Evolutionary conservation across 371 early-diverging fungal genomes (phyloP).

Genomic region (Rhizopus delemar): DNA sequence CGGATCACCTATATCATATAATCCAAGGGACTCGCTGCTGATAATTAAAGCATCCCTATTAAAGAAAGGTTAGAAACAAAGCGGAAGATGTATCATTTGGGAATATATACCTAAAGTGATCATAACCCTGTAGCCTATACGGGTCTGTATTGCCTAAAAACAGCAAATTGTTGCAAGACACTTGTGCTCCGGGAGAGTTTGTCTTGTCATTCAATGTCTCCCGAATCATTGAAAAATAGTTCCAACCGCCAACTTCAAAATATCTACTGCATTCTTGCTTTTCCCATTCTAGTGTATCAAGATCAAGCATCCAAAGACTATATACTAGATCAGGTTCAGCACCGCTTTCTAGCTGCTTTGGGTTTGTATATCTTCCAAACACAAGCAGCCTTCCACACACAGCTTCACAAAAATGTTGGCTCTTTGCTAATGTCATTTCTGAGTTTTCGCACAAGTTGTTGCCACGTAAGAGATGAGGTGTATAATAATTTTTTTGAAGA

Average conservation of each 20-base stretch:
- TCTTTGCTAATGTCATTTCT: constrained; percentile 56
- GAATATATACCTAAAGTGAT: constrained; percentile 51
- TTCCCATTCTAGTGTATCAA: constrained; percentile 62
- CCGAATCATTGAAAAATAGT: constrained; percentile 57
- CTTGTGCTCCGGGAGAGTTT: neutral
- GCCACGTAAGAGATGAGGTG: constrained; percentile 34
- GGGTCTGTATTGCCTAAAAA: constrained; percentile 59
- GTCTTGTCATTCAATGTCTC: constrained; percentile 11
- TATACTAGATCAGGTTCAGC: constrained; percentile 32
- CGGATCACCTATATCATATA: constrained; percentile 56
- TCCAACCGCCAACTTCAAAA: constrained; percentile 62
- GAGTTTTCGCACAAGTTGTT: constrained; percentile 20
- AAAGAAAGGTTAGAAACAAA: neutral
- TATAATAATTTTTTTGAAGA: constrained; percentile 37
- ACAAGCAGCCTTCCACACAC: constrained; percentile 59
- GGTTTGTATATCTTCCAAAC: constrained; percentile 50
- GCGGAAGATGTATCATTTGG: neutral
- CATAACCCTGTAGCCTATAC: constrained; percentile 56
- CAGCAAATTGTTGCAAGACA: constrained; percentile 31
- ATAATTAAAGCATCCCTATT: constrained; percentile 54
- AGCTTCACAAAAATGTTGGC: constrained; percentile 66
- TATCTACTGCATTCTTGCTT: constrained; percentile 55
- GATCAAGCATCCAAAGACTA: constrained; percentile 63
- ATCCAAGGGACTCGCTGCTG: constrained; percentile 57
- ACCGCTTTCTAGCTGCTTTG: constrained; percentile 13